phyloP scores from a whole-genome alignment of 352 stramenopile genomes.

The Aphanomyces cochlioides region DNA sequence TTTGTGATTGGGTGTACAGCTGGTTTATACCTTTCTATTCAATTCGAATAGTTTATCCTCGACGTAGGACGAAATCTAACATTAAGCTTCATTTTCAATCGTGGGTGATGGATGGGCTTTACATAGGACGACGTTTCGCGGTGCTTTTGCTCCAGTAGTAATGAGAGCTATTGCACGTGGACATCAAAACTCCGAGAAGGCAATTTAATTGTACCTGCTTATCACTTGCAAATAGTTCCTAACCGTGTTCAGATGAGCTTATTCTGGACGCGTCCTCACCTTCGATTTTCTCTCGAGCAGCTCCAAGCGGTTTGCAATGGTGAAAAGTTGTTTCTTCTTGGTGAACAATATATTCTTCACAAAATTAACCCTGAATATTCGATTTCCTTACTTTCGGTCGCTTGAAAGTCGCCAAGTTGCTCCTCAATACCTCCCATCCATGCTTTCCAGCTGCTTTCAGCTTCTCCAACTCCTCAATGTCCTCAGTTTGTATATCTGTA shows the following conservation, averaged over 20 bases:
- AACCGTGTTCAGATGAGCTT: not conserved
- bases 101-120: too few relatives aligned
- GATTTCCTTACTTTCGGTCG: not conserved
- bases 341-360: conserved; percentile 9
- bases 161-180: too few relatives aligned
- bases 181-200: too few relatives aligned
- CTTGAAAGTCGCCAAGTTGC: not conserved
- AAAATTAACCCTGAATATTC: not conserved
- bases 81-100: too few relatives aligned
- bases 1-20: too few relatives aligned
- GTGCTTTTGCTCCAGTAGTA: too few relatives aligned
- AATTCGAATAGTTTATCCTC: too few relatives aligned
- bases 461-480: not conserved
- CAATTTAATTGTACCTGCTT: not conserved
- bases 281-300: conserved; percentile 18
- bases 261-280: not conserved
- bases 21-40: too few relatives aligned
- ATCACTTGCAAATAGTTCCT: conserved; percentile 4
- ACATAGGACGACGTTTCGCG: too few relatives aligned
- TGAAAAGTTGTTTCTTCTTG: conserved; percentile 21
- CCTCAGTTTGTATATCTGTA: not conserved
- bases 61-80: too few relatives aligned
- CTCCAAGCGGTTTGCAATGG: conserved; percentile 2
- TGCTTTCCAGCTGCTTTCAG: not conserved
- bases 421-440: not conserved